Base-by-base conservation (phyloP, 192 early-diverging fungal genomes). In the Obelidium mucronatum region DNA sequence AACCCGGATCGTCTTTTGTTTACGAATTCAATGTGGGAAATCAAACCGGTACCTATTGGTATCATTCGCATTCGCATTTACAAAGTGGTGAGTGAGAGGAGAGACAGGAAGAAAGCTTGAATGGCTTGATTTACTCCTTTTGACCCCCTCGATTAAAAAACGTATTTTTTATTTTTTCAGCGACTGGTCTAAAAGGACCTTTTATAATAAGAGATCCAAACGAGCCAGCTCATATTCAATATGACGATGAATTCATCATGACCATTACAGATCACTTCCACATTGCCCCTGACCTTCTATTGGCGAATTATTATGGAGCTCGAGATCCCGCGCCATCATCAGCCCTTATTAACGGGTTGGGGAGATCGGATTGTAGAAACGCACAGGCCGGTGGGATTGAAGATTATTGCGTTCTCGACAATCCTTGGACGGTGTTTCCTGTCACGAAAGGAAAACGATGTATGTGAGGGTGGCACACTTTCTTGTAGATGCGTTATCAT, bases 261-360 rank as follows among this genome's bases (percentile, higher is more conserved):
- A 62, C 72, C 13, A 70, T 79, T 8, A 66, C 79, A 75, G 88
- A 89, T 76, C 91, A 88, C 90, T 92, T 91, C 68, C 84, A 88
- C 26, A 19, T 48, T 19, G 58, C 8, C 24, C 13, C 58, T 6
- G 13, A 33, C 8, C 6, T 31, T 13, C 8, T 60, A 60, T 60
- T 60, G 6, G 58, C 24, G 0, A 6, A 60, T 1, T 60, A 60
- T 60, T 6, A 60, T 24, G 67, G 33, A 37, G 82, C 77, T 3
- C 69, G 74, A 26, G 90, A 91, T 65, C 90, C 91, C 22, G 88
- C 89, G 15, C 88, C 91, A 40, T 87, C 91, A 66, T 85, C 87
- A 34, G 92, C 84, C 28, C 78, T 94, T 37, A 89, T 94, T 33
- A 87, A 87, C 39, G 67, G 53, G 3, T 15, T 58, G 6, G 69